phyloP scores from a whole-genome alignment of 306 rosid species.

The Cucumis melo region DNA sequence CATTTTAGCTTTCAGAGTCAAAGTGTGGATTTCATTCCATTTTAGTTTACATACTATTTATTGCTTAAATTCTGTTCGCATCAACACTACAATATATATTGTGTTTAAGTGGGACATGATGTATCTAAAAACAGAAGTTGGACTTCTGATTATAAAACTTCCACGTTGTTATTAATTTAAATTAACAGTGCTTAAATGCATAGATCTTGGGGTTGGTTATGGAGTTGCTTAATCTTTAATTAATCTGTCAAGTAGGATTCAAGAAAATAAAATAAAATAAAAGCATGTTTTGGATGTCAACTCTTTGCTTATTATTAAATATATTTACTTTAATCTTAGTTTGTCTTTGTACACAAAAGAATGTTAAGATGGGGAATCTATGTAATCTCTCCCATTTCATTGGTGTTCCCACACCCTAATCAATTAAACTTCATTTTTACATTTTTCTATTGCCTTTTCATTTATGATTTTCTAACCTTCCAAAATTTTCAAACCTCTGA shows the following conservation, averaged over 20 bases:
- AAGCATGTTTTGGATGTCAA: neutral
- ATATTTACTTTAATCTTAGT: neutral
- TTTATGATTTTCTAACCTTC: neutral
- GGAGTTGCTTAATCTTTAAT: neutral
- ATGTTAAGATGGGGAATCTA: neutral
- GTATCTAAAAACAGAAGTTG: neutral
- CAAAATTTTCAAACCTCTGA: too few relatives aligned
- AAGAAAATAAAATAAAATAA: neutral
- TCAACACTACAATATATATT: too few relatives aligned
- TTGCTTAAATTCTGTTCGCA: too few relatives aligned
- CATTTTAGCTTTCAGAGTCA: too few relatives aligned
- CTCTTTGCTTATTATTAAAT: neutral
- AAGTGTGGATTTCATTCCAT: too few relatives aligned
- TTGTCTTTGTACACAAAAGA: neutral
- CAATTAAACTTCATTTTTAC: neutral
- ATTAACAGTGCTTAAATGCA: neutral
- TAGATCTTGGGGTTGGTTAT: neutral
- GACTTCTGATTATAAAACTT: neutral
- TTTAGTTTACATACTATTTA: too few relatives aligned
- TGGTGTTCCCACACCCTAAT: neutral
- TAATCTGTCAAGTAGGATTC: constrained; percentile 5
- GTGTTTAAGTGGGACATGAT: neutral
- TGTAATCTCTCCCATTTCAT: neutral
- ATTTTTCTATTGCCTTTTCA: neutral
- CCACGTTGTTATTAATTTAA: neutral